Conservation (phyloP, 2,329 filamentous ascomycete species). For the Fusarium cyanostomum region DNA sequence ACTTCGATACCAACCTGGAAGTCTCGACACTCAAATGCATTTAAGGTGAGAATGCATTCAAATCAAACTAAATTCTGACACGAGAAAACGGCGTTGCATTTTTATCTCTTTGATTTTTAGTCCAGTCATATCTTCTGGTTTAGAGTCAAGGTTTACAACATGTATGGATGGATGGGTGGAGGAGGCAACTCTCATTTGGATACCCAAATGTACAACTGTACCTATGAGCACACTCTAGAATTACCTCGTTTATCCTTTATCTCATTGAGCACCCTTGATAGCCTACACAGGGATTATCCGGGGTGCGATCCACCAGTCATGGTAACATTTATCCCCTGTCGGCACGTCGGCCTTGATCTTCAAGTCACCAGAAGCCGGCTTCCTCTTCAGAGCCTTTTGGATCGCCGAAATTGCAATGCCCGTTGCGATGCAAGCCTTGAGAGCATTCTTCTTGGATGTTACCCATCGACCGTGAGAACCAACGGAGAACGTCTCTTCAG, state of each 20-base stretch:
- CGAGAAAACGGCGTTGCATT: slow-evolving; percentile 27
- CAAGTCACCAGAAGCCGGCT: slow-evolving; percentile 42
- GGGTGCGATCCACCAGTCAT: slow-evolving; percentile 73
- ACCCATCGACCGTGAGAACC: slow-evolving; percentile 71
- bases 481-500: slow-evolving; percentile 63
- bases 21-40: slow-evolving; percentile 24
- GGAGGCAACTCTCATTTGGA: slow-evolving; percentile 38
- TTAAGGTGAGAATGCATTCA: slow-evolving; percentile 23
- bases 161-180: slow-evolving; percentile 9
- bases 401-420: slow-evolving; percentile 70
- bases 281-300: slow-evolving; percentile 49
- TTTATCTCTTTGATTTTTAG: slow-evolving; percentile 8
- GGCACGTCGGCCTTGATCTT: slow-evolving; percentile 63
- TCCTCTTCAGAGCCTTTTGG: slow-evolving; percentile 62
- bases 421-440: slow-evolving; percentile 76
- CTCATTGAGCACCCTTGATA: not conserved
- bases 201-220: slow-evolving; percentile 38
- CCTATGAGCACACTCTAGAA: slow-evolving; percentile 32
- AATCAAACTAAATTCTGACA: slow-evolving; percentile 14
- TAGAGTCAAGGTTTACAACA: slow-evolving; percentile 5
- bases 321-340: slow-evolving; percentile 62
- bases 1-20: slow-evolving; percentile 10
- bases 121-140: not conserved
- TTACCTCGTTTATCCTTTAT: slow-evolving; percentile 13
- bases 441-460: slow-evolving; percentile 64